Evolutionary conservation across 2,329 filamentous ascomycete genomes (phyloP).

Genomic region (Aspergillus brunneoviolaceus): DNA sequence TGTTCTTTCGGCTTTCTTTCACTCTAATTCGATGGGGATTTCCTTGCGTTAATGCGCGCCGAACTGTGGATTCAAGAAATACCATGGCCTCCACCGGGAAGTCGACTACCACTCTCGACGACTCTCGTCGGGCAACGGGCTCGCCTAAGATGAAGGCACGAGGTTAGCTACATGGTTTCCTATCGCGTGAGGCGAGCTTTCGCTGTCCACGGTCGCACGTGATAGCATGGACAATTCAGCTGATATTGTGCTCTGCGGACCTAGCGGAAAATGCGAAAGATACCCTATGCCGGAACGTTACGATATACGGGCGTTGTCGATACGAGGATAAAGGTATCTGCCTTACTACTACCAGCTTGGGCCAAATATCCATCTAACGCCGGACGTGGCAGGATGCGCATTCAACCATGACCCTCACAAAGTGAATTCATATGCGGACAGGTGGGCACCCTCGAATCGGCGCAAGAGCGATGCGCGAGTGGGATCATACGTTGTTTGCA

Average conservation of each 20-base stretch:
- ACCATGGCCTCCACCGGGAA: slow-evolving; percentile 47
- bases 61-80: slow-evolving; percentile 31
- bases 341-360: slow-evolving; percentile 5
- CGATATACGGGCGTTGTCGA: slow-evolving; percentile 89
- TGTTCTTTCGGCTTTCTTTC: slow-evolving; percentile 27
- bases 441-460: slow-evolving; percentile 27
- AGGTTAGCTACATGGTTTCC: slow-evolving; percentile 37
- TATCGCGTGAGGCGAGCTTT: neutral
- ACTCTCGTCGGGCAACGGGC: slow-evolving; percentile 45
- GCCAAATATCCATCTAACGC: slow-evolving; percentile 19
- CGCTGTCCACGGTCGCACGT: neutral
- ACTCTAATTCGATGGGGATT: slow-evolving; percentile 42
- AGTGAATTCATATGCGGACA: slow-evolving; percentile 46
- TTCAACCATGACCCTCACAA: slow-evolving; percentile 84
- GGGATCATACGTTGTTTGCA: slow-evolving; percentile 1
- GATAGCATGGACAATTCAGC: slow-evolving; percentile 5
- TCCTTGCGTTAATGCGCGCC: slow-evolving; percentile 37
- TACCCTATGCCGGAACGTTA: slow-evolving; percentile 85
- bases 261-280: slow-evolving; percentile 72
- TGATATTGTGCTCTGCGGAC: slow-evolving; percentile 9
- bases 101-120: slow-evolving; percentile 42
- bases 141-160: slow-evolving; percentile 51
- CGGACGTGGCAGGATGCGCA: slow-evolving; percentile 60
- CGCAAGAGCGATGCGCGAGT: slow-evolving; percentile 2
- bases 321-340: slow-evolving; percentile 76